A percentile compares a stretch with the other conserved stretches of the same genome.
Evolutionary conservation across 192 early-diverging fungal genomes (phyloP).

Genomic region (Gaertneriomyces semiglobifer): DNA sequence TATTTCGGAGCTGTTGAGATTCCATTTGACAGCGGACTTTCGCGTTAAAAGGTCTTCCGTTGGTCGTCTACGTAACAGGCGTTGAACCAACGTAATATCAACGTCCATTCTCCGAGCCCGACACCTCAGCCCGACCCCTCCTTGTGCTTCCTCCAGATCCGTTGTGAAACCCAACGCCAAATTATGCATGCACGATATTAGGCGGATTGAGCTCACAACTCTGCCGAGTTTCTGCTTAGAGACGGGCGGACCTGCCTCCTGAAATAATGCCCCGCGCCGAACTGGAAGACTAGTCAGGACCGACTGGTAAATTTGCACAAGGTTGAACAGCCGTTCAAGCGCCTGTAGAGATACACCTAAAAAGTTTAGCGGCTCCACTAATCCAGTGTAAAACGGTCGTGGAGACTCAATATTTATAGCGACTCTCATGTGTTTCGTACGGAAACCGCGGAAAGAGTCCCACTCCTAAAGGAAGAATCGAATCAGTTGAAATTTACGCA

Average conservation of each 20-base stretch:
- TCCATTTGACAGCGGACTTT: conserved; percentile 37
- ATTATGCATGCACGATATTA: conserved; percentile 39
- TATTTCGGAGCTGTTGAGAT: conserved; percentile 23
- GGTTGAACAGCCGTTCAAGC: conserved; percentile 28
- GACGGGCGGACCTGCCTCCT: conserved; percentile 12
- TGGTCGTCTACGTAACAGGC: conserved; percentile 11
- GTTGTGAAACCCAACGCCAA: conserved; percentile 42
- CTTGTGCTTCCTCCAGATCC: conserved; percentile 38
- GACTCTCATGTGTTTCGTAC: conserved; percentile 33
- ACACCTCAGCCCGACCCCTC: conserved; percentile 45
- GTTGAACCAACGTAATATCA: conserved; percentile 40
- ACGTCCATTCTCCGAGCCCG: conserved; percentile 44
- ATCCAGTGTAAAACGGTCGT: conserved; percentile 22
- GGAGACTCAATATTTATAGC: conserved; percentile 40
- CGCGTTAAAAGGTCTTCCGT: conserved; percentile 21
- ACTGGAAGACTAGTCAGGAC: conserved; percentile 47
- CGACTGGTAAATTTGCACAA: conserved; percentile 51
- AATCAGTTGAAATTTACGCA: not conserved
- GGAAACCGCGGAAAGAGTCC: conserved; percentile 45
- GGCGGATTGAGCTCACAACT: conserved; percentile 32
- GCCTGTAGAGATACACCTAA: conserved; percentile 39
- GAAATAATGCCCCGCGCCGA: conserved; percentile 41
- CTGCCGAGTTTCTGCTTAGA: conserved; percentile 51
- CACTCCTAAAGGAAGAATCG: conserved; percentile 2
- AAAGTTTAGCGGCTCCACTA: conserved; percentile 32